A percentile compares a stretch with the other conserved stretches of the same genome.
phyloP scores from a whole-genome alignment of 768 basidiomycete species.

The Mycena rebaudengoi region DNA sequence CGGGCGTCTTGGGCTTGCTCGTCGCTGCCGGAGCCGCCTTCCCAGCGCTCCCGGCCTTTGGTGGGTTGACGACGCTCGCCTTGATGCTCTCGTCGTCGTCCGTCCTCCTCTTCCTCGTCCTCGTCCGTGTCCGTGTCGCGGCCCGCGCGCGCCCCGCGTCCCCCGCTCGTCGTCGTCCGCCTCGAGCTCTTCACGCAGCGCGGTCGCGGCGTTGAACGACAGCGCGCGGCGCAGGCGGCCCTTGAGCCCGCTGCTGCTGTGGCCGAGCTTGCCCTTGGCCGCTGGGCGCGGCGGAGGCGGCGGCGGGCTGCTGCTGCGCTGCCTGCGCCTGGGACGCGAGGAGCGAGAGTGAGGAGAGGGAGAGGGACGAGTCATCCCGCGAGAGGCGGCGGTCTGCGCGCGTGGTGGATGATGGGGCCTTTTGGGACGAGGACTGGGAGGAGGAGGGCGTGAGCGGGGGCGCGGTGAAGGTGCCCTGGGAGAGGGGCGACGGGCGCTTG shows the following conservation, averaged over 20 bases:
- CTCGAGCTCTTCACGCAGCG: constrained; percentile 64
- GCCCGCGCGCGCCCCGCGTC: too few species aligned
- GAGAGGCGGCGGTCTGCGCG: constrained; percentile 61
- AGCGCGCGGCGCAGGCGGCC: constrained; percentile 79
- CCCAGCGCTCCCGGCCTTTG: constrained; percentile 18
- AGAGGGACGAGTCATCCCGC: constrained; percentile 42
- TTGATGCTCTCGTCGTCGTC: constrained; percentile 38
- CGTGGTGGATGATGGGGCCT: constrained; percentile 34
- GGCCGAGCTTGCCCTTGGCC: constrained; percentile 47
- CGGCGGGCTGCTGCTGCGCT: background rate
- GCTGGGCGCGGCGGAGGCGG: background rate
- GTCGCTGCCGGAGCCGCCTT: constrained; percentile 30
- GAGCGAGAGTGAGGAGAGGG: constrained; percentile 23
- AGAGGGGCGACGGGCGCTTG: constrained; percentile 41
- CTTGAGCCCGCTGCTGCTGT: constrained; percentile 68
- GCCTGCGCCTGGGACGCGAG: constrained; percentile 22
- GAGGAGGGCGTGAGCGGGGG: constrained; percentile 15
- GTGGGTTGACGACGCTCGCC: constrained; percentile 37
- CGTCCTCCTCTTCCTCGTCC: background rate
- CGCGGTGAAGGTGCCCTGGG: constrained; percentile 36
- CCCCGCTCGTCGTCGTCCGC: constrained; percentile 51
- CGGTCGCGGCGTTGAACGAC: constrained; percentile 65
- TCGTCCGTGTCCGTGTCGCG: constrained; percentile 18
- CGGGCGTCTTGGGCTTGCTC: constrained; percentile 46
- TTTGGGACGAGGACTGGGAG: constrained; percentile 22